Conservation (phyloP, 192 early-diverging fungal genomes). For the Backusella luteola region DNA sequence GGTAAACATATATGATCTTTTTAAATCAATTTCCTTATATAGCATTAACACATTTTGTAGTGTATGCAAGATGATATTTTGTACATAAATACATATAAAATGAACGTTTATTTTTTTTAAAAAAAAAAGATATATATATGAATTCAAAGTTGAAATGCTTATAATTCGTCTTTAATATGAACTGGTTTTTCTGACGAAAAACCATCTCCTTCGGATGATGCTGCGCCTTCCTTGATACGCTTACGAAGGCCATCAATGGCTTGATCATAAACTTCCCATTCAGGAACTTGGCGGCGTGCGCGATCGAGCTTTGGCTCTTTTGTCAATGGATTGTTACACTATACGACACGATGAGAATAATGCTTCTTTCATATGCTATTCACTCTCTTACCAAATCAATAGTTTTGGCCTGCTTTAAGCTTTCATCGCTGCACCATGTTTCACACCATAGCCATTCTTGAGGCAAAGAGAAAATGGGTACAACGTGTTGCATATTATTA, state of each 20-base stretch:
- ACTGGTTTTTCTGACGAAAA: not conserved
- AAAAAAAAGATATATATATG: not conserved
- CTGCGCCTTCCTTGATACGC: not conserved
- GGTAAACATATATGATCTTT: too few relatives aligned
- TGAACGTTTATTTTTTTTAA: not conserved
- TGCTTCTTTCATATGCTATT: not conserved
- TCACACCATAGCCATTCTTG: constrained; percentile 99
- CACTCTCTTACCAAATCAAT: constrained; percentile 82
- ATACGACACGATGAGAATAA: not conserved
- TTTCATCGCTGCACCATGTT: constrained; percentile 94
- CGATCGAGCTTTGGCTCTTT: constrained; percentile 98
- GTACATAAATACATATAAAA: too few relatives aligned
- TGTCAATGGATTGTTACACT: constrained; percentile 98
- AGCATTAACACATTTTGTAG: too few relatives aligned
- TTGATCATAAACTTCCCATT: constrained; percentile 89
- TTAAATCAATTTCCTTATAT: too few relatives aligned
- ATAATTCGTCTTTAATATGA: constrained; percentile 3
- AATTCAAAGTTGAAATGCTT: not conserved
- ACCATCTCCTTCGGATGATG: not conserved
- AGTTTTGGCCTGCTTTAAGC: constrained; percentile 84
- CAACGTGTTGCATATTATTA: constrained; percentile 91
- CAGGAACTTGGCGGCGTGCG: constrained; percentile 87
- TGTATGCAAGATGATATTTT: too few relatives aligned
- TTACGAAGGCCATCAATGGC: constrained; percentile 38
- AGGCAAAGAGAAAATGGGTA: constrained; percentile 90